Evolutionary conservation across 441 rosid species (phyloP).

Genomic region (Codiaeum variegatum): DNA sequence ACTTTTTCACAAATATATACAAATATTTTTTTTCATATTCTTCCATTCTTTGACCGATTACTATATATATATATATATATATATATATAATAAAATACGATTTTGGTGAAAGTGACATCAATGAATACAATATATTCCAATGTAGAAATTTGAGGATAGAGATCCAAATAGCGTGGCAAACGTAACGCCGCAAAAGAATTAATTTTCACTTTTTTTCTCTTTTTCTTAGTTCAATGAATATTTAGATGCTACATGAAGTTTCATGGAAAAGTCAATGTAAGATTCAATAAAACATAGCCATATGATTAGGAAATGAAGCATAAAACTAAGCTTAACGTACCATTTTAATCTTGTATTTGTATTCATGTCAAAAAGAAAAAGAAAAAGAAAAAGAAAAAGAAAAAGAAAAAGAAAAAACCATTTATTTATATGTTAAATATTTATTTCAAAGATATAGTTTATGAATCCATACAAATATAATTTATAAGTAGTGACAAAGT

Average conservation of each 20-base stretch:
- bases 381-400: no score
- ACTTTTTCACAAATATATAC: no score
- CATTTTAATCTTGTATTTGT: background rate
- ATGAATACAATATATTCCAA: constrained; percentile 17
- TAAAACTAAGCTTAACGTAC: background rate
- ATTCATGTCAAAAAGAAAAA: no score
- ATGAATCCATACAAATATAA: no score
- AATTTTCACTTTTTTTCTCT: background rate
- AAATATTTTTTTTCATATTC: background rate
- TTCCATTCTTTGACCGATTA: constrained; percentile 10
- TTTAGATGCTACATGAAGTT: background rate
- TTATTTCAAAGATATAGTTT: no score
- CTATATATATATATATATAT: background rate
- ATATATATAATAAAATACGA: no score
- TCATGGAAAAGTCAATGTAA: background rate
- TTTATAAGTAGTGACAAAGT: no score
- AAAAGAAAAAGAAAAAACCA: no score
- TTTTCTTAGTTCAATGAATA: background rate
- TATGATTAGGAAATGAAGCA: background rate
- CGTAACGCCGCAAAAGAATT: background rate
- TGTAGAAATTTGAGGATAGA: background rate
- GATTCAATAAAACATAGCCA: background rate
- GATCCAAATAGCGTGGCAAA: constrained; percentile 11
- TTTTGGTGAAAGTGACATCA: constrained; percentile 34
- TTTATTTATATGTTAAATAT: no score